Evolutionary conservation across 2,329 filamentous ascomycete species (phyloP), one percentile per base, ranked within the genome.

Genomic region (Apiospora pterosperma): DNA sequence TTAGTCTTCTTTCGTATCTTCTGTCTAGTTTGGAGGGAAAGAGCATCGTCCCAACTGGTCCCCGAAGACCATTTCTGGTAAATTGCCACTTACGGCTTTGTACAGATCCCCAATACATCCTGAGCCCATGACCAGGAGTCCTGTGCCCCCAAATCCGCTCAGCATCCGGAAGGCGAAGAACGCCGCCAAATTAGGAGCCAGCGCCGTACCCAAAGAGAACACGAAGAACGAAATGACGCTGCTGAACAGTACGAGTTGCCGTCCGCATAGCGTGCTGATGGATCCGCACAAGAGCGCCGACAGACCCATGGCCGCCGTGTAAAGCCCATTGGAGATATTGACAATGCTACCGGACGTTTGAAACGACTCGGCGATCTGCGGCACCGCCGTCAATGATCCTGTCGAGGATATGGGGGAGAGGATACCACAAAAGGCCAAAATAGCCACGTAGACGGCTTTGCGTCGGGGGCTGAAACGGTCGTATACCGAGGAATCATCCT

Each of bases 91-190:
- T 62, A 78, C 77, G 39, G 77, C 75, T 62, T 77, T 71, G 65
- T 75, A 79, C 25, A 77, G 77, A 71, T 79, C 77, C 3, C 76
- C 76, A 58, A 79, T 64, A 19, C 77, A 74, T 1, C 76, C 77
- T 64, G 78, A 76, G 14, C 77, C 77, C 28, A 73, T 72, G 14
- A 79, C 76, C 76, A 78, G 77, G 42, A 78, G 78, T 39, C 72
- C 77, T 0, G 76, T 78, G 3, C 76, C 77, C 4, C 75, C 76
- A 36, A 78, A 73, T 0, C 76, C 77, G 21, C 72, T 70, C 28
- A 78, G 52, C 34, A 78, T 63, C 7, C 76, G 69, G 69, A 78
- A 74, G 0, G 72, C 74, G 38, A 75, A 77, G 65, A 79, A 79
- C 67, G 73, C 73, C 3, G 67, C 66, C 64, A 78, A 70, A 67